Conservation (phyloP, 2,329 filamentous ascomycete species). For the Stagonosporopsis chrysanthemi region DNA sequence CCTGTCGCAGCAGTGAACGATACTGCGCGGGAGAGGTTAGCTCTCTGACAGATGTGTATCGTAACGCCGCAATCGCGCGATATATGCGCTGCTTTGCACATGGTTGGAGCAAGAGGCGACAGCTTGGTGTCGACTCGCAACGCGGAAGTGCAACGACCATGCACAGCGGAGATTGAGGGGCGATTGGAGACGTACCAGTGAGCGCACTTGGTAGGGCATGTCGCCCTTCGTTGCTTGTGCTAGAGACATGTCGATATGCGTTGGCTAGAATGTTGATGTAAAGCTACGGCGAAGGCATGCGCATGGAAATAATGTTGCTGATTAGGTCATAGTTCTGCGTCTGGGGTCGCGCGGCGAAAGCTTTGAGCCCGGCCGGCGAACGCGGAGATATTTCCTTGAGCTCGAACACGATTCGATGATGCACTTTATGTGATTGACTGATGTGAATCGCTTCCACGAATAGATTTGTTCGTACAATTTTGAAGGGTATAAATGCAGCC, state of each 20-base stretch:
- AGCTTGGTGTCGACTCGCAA: constrained; percentile 5
- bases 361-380: constrained; percentile 37
- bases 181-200: constrained; percentile 43
- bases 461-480: constrained; percentile 5
- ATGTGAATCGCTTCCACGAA: background rate
- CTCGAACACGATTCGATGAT: background rate
- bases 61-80: background rate
- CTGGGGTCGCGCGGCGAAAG: constrained; percentile 38
- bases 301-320: constrained; percentile 43
- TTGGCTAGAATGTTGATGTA: constrained; percentile 32
- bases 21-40: constrained; percentile 65
- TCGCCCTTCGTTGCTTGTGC: constrained; percentile 46
- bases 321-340: constrained; percentile 45
- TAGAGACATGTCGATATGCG: constrained; percentile 43
- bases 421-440: background rate
- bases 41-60: background rate
- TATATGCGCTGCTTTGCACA: background rate
- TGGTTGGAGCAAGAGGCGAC: background rate
- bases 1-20: constrained; percentile 86
- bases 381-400: constrained; percentile 16
- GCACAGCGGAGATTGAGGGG: constrained; percentile 10
- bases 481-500: constrained; percentile 3
- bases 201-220: constrained; percentile 50
- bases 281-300: constrained; percentile 21
- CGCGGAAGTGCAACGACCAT: constrained; percentile 6